Evolutionary conservation across 495 filamentous ascomycete species (phyloP).

Genomic region (Annulohypoxylon moriforme): DNA sequence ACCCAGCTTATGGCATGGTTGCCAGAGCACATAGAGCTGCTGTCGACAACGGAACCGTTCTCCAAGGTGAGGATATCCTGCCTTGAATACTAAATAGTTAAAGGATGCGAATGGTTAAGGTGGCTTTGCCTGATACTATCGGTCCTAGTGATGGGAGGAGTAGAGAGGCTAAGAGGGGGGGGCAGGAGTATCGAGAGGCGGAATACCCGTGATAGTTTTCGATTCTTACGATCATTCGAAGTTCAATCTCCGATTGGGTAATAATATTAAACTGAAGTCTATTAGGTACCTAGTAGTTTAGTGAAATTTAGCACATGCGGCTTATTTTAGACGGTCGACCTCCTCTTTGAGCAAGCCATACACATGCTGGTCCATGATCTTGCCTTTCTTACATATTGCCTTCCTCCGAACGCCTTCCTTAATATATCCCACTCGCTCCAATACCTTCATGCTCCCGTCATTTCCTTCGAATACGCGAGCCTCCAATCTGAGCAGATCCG

Average conservation of each 20-base stretch:
- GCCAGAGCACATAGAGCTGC: conserved; percentile 60
- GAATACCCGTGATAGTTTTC: neutral
- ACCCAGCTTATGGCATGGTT: conserved; percentile 59
- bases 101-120: neutral
- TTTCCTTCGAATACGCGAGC: conserved; percentile 49
- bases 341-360: conserved; percentile 55
- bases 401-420: conserved; percentile 53
- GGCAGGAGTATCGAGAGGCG: neutral
- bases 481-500: conserved; percentile 50
- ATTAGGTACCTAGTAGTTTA: neutral
- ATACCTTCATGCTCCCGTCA: conserved; percentile 47
- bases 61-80: conserved; percentile 58
- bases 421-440: conserved; percentile 52
- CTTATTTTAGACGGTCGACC: conserved; percentile 13
- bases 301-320: neutral
- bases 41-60: conserved; percentile 54
- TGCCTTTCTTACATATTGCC: conserved; percentile 50
- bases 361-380: conserved; percentile 45
- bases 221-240: neutral
- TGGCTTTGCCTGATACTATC: neutral
- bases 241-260: neutral
- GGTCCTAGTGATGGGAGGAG: neutral
- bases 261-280: neutral
- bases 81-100: conserved; percentile 25
- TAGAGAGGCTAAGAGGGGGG: neutral